These are phyloP conservation scores for Chrysanthemum seticuspe DNA, from an alignment of 129 eudicot genomes.

Conservation along the genomic window DNA sequence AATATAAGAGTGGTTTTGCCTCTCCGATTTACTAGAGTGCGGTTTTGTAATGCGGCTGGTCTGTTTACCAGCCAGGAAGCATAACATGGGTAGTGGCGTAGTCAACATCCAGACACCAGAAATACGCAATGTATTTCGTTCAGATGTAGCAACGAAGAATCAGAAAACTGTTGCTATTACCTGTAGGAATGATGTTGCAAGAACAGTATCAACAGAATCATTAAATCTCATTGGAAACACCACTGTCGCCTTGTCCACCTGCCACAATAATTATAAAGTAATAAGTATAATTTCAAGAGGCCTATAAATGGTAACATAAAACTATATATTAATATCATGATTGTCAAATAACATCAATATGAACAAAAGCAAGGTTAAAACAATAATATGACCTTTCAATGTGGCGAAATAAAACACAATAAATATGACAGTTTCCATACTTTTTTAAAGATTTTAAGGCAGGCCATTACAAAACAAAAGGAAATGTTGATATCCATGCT, in stretches of 20 bases:
- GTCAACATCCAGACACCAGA: too few relatives aligned
- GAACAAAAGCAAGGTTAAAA: background rate
- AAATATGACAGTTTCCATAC: too few relatives aligned
- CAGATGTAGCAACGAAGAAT: background rate
- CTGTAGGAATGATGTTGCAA: slow-evolving; percentile 96
- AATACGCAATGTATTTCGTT: background rate
- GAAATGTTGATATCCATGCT: too few relatives aligned
- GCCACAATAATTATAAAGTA: slow-evolving; percentile 33
- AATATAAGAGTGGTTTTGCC: background rate
- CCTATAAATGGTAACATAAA: slow-evolving; percentile 6
- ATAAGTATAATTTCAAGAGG: background rate
- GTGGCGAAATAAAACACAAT: too few relatives aligned
- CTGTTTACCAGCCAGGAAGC: too few relatives aligned
- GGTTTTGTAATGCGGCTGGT: too few relatives aligned
- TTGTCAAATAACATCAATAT: slow-evolving; percentile 10
- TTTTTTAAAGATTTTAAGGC: too few relatives aligned
- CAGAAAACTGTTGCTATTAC: slow-evolving; percentile 30
- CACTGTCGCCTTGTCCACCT: slow-evolving; percentile 84
- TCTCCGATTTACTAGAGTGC: too few relatives aligned
- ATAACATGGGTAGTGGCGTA: too few relatives aligned
- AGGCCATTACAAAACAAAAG: too few relatives aligned
- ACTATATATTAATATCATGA: background rate
- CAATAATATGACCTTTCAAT: too few relatives aligned
- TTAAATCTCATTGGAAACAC: slow-evolving; percentile 89
- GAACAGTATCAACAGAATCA: slow-evolving; percentile 81